These are phyloP conservation scores for Glycine latifolia DNA, from an alignment of 306 rosid species.

Conservation along the genomic window DNA sequence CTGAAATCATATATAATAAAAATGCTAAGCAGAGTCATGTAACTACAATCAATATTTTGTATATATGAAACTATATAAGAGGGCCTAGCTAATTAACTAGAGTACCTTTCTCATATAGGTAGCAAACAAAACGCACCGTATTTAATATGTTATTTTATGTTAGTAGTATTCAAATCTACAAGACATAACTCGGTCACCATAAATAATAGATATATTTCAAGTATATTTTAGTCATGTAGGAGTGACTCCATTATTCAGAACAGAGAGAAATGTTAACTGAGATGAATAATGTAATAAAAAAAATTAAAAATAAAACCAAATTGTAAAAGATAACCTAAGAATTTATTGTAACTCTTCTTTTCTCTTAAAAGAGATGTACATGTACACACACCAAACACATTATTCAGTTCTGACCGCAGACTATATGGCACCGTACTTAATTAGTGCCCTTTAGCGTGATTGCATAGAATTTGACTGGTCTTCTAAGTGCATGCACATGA, in stretches of 20 bases:
- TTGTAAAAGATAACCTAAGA: background rate
- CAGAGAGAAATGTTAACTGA: background rate
- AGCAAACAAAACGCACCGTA: constrained; percentile 10
- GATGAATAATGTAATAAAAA: background rate
- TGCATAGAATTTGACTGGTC: background rate
- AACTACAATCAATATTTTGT: background rate
- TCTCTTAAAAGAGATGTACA: background rate
- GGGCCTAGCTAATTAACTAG: background rate
- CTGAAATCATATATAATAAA: background rate
- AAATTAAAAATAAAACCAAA: background rate
- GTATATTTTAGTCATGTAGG: constrained; percentile 16
- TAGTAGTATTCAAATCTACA: constrained; percentile 30
- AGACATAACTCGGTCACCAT: constrained; percentile 3
- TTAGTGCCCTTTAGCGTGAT: background rate
- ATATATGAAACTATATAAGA: background rate
- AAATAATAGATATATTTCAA: constrained; percentile 15
- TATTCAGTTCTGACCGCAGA: background rate
- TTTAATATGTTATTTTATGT: constrained; percentile 18
- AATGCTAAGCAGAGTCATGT: background rate
- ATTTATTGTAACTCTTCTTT: background rate
- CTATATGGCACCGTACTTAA: background rate
- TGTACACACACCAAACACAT: background rate
- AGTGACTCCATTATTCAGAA: constrained; percentile 11
- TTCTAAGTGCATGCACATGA: background rate
- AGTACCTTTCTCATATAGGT: background rate